Conservation (phyloP, 2,329 filamentous ascomycete species). For the Stagonosporopsis chrysanthemi region DNA sequence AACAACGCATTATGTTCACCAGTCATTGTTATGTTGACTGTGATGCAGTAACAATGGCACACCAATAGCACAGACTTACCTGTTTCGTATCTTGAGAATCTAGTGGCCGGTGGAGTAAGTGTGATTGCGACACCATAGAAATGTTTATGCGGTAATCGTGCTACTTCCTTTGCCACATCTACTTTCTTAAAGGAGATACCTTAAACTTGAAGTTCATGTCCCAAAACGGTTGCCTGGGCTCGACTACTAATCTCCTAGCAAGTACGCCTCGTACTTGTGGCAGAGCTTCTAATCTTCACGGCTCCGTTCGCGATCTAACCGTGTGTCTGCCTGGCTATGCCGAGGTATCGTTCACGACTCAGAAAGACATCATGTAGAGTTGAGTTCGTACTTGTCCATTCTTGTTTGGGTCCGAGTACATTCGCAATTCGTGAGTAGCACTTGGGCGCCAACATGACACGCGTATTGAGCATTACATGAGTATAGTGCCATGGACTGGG, state of each 20-base stretch:
- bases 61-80: not conserved
- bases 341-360: no score
- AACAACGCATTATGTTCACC: not conserved
- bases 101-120: no score
- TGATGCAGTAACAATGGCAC: not conserved
- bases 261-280: not conserved
- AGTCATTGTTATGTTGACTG: not conserved
- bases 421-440: no score
- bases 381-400: no score
- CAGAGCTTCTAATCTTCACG: not conserved
- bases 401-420: no score
- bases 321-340: no score
- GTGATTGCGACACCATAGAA: not conserved
- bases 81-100: not conserved
- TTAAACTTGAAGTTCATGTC: not conserved
- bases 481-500: not conserved
- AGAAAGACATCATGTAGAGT: no score
- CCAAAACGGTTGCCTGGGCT: not conserved
- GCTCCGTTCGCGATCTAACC: no score
- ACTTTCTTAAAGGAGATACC: not conserved
- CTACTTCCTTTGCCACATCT: not conserved
- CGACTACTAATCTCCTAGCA: not conserved
- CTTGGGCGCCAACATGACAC: not conserved
- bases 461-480: not conserved
- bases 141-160: not conserved